A percentile compares a stretch with the other conserved stretches of the same genome.
Conservation (phyloP, 306 rosid species). For the Rosa multiflora region DNA sequence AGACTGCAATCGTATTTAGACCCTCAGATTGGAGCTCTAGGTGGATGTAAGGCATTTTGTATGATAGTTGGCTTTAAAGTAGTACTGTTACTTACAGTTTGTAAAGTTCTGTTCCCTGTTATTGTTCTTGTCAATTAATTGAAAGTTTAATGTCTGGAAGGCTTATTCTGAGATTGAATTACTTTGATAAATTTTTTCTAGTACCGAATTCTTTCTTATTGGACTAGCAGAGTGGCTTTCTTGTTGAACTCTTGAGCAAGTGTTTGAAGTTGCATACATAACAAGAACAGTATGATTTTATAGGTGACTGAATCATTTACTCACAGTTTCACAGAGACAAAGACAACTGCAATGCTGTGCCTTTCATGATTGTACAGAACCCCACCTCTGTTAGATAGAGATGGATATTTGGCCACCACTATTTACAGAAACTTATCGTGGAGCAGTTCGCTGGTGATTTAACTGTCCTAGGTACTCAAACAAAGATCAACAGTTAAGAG, state of each 20-base stretch:
- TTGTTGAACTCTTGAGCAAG: not conserved
- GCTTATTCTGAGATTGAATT: not conserved
- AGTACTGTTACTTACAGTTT: no score
- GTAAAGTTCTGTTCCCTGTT: not conserved
- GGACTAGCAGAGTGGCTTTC: not conserved
- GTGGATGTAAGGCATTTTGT: not conserved
- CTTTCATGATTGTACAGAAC: conserved; percentile 26
- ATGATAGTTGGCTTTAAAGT: no score
- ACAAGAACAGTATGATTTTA: not conserved
- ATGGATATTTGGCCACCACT: not conserved
- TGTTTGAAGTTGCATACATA: not conserved
- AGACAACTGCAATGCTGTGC: conserved; percentile 8
- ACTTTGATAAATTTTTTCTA: no score
- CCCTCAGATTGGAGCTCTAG: not conserved
- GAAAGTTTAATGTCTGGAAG: no score
- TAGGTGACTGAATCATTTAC: not conserved
- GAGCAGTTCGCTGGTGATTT: not conserved
- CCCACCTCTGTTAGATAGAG: conserved; percentile 19
- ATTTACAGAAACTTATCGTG: not conserved
- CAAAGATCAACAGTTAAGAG: not conserved
- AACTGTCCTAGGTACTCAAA: not conserved
- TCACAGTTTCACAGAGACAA: not conserved
- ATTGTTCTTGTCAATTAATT: not conserved
- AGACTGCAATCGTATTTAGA: not conserved
- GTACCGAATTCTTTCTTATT: not conserved